Base-by-base conservation (phyloP, 108 stramenopile species). In the Poteriospumella lacustris region DNA sequence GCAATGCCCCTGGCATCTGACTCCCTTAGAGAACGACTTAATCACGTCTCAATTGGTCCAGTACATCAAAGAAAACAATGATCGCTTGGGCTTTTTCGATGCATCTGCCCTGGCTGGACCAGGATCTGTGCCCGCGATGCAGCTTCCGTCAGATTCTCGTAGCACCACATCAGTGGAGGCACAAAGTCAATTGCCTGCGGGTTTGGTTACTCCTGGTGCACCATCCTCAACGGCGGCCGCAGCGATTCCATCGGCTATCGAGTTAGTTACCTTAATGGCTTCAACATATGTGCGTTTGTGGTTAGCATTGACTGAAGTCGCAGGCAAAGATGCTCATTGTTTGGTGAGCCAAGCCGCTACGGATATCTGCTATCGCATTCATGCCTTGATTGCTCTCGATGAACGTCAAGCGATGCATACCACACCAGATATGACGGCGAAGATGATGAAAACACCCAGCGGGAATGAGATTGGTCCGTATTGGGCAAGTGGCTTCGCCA, bases 291-390 rank as follows among this genome's bases (percentile, higher is more conserved):
- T 73, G 3, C 36, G 47, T 3, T 73, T 91, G 33, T 97, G 95
- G 95, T 82, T 83, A 42, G 75, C 80, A 31, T 76, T 96, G 28
- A 79, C 85, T 19, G 73, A 59, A 15, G 58, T 91, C 9, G 90
- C 90, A 77, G 86, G 89, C 28, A 69, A 73, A 24, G 95, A 97
- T 59, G 89, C 94, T 0, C 90, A 91, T 79, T 90, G 90, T 0
- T 58, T 78, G 26, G 92, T 94, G 9, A 68, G 84, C 0, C 36
- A 68, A 0, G 88, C 89, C 0, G 88, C 90, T 26, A 87, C 81
- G 24, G 76, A 83, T 1, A 90, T 95, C 43, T 86, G 93, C 0
- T 76, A 79, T 24, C 76, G 87, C 43, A 91, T 95, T 5, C 85
- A 93, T 78, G 92, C 31, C 5, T 64, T 33, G 15, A 64, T 64